Percentiles rank a stretch among this genome's conserved stretches.
Conservation (phyloP, 257 asterid species). For the Solanum bulbocastanum region DNA sequence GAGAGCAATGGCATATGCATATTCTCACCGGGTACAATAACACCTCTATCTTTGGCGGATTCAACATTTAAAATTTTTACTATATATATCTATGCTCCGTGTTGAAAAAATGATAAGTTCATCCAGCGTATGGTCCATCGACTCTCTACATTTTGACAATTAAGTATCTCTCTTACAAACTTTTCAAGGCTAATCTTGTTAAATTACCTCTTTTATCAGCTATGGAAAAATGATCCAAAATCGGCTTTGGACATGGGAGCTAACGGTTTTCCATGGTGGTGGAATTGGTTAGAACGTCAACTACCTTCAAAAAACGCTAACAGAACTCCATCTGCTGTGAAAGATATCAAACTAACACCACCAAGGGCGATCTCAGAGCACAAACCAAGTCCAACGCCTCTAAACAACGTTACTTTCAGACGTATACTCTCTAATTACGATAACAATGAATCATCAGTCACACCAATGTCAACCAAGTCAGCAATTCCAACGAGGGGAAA, state of each 20-base stretch:
- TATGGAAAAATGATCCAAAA: slow-evolving; percentile 57
- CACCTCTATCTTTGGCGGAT: background rate
- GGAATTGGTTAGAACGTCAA: slow-evolving; percentile 94
- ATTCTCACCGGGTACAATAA: slow-evolving; percentile 65
- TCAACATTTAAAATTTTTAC: background rate
- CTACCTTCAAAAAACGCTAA: slow-evolving; percentile 32
- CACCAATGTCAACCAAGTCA: slow-evolving; percentile 76
- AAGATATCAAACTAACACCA: slow-evolving; percentile 32
- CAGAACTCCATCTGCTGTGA: slow-evolving; percentile 26
- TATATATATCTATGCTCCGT: background rate
- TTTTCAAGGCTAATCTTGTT: background rate
- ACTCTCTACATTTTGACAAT: background rate
- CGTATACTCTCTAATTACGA: slow-evolving; percentile 17
- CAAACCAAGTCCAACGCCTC: slow-evolving; percentile 48
- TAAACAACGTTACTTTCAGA: slow-evolving; percentile 18
- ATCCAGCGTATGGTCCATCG: background rate
- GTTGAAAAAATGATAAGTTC: background rate
- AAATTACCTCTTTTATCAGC: slow-evolving; percentile 22
- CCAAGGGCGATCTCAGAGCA: slow-evolving; percentile 48
- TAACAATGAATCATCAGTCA: slow-evolving; percentile 41
- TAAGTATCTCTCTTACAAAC: too few species aligned
- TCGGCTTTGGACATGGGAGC: slow-evolving; percentile 31
- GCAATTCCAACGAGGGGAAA: slow-evolving; percentile 41
- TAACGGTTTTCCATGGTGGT: slow-evolving; percentile 83
- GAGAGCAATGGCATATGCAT: slow-evolving; percentile 91